Evolutionary conservation across 1,139 yeast species (phyloP), one percentile per base, ranked within the genome.

Genomic region (Wickerhamomyces sp.): DNA sequence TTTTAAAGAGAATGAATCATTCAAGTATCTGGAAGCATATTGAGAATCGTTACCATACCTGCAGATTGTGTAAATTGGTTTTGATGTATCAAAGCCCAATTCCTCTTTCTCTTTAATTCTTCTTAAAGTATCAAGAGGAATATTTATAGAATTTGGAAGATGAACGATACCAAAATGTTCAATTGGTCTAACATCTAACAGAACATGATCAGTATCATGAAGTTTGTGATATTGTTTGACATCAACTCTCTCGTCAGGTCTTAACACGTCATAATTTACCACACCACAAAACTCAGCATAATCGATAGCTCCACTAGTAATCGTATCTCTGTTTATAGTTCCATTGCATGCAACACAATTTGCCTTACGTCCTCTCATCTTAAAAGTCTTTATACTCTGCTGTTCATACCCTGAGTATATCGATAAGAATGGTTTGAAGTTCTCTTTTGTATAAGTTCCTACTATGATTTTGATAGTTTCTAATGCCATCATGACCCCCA

Each of bases 1-100:
- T 0, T 56, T 42, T 19, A 72, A 62, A 0, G 78, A 78, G 40
- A 74, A 64, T 5, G 68, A 63, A 13, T 74, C 77, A 36, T 70
- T 65, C 36, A 92, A 60, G 35, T 70, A 63, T 44, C 68, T 63
- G 0, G 86, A 79, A 0, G 96, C 95, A 16, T 78, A 61, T 54
- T 87, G 92, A 0, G 97, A 90, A 58, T 92, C 97, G 58, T 88
- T 89, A 6, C 99, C 99, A 56, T 70, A 81, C 29, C 97, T 72
- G 60, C 99, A 92, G 14, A 90, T 68, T 0, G 85, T 80, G 45
- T 58, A 70, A 1, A 70, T 50, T 0, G 51, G 50, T 15, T 50
- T 47, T 12, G 54, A 48, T 0, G 42, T 36, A 16, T 55, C 53
- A 4, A 48, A 21, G 6, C 39, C 42, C 18, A 54, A 38, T 1